Conservation (phyloP, 352 stramenopile genomes). For the Globisporangium spiculum region DNA sequence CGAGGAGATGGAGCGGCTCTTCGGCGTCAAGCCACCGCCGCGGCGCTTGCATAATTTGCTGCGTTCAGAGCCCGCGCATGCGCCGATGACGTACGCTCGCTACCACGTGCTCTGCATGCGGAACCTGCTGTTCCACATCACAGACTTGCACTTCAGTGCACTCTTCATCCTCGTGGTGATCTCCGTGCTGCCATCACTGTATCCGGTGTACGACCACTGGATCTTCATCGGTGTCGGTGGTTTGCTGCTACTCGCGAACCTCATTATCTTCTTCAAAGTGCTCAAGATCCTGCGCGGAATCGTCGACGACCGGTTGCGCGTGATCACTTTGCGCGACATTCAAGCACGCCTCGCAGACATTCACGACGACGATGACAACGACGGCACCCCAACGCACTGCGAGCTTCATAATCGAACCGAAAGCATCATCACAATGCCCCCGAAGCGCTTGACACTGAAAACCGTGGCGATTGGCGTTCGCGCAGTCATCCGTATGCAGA, state of each 20-base stretch:
- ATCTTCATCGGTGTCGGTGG: constrained; percentile 71
- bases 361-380: constrained; percentile 4
- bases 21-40: constrained; percentile 37
- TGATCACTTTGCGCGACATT: constrained; percentile 74
- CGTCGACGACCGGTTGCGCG: constrained; percentile 72
- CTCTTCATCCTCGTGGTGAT: constrained; percentile 79
- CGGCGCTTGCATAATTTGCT: constrained; percentile 11
- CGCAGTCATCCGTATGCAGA: constrained; percentile 81
- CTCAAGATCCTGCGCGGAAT: constrained; percentile 80
- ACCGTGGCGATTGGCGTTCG: constrained; percentile 58
- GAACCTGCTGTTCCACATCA: constrained; percentile 81
- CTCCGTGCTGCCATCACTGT: constrained; percentile 59
- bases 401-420: background rate
- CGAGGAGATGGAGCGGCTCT: constrained; percentile 76
- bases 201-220: constrained; percentile 61
- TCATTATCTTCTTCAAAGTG: constrained; percentile 86
- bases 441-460: constrained; percentile 43
- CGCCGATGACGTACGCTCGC: constrained; percentile 60
- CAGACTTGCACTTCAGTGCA: constrained; percentile 71
- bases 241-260: constrained; percentile 53
- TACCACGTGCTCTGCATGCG: constrained; percentile 86
- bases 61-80: constrained; percentile 22
- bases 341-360: constrained; percentile 31
- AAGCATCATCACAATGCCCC: constrained; percentile 16
- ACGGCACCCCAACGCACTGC: background rate